Conservation (phyloP, 257 asterid species). For the Rubia yunnanensis region DNA sequence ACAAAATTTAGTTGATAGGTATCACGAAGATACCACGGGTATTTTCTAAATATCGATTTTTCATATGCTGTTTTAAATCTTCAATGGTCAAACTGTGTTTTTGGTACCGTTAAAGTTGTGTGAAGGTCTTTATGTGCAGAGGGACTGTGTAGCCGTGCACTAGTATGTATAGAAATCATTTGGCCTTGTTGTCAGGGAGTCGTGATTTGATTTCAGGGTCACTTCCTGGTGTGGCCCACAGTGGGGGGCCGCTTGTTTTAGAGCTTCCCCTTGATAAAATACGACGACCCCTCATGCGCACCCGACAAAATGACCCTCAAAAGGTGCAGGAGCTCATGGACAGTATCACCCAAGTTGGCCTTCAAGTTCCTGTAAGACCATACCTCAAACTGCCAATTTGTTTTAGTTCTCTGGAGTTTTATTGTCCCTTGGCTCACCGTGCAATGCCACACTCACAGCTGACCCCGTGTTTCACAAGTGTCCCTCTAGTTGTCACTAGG, state of each 20-base stretch:
- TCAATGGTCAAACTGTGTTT: not conserved
- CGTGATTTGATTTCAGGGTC: conserved; percentile 36
- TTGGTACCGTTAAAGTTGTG: not conserved
- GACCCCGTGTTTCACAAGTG: not conserved
- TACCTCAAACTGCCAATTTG: not conserved
- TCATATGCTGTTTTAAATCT: not conserved
- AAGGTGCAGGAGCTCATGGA: conserved; percentile 81
- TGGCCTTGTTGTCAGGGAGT: not conserved
- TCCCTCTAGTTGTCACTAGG: not conserved
- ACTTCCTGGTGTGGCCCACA: conserved; percentile 49
- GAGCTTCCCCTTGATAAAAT: conserved; percentile 83
- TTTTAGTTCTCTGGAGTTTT: not conserved
- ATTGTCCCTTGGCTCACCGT: not conserved
- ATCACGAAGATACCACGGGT: too few relatives aligned
- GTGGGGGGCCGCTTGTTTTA: conserved; percentile 64
- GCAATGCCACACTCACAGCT: not conserved
- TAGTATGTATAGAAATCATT: not conserved
- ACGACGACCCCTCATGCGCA: conserved; percentile 85
- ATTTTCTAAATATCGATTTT: not conserved
- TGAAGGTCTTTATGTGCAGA: not conserved
- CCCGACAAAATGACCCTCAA: conserved; percentile 66
- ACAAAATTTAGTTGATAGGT: not conserved
- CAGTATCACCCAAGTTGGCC: conserved; percentile 75
- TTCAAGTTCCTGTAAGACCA: conserved; percentile 90
- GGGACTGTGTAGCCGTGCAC: too few relatives aligned